Base-by-base conservation (phyloP, 768 basidiomycete genomes). In the Suillus sp. region DNA sequence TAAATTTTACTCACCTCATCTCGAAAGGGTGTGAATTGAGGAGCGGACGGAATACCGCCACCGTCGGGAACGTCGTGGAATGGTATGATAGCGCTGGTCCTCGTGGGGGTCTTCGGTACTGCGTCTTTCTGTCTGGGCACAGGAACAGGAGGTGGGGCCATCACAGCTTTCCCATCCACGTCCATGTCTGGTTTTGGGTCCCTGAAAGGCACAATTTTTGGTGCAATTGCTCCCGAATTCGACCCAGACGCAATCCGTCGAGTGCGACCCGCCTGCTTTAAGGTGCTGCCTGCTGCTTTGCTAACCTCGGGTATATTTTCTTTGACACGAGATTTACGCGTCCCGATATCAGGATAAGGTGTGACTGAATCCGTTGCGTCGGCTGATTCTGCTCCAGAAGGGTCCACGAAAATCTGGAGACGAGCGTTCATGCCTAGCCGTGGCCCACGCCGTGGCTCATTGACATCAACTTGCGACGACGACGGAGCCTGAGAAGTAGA, bases 321-420 rank as follows among this genome's bases (percentile, higher is more conserved):
- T 68, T 93, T 93, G 67, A 91, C 79, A 59, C 92, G 83, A 5
- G 86, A 82, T 72, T 89, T 90, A 68, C 91, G 89, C 64, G 91
- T 87, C 22, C 90, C 92, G 2, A 93, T 72, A 63, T 93, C 91
- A 35, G 84, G 82, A 83, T 88, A 93, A 18, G 84, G 78, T 59
- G 83, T 84, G 11, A 75, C 66, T 56, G 75, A 67, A n/a, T 72
- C 75, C 25, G 79, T 77, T 10, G 79, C 80, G 14, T 79, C 75
- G 55, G 81, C 78, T 2, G 82, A 77, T 53, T 81, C 80, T 48
- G 78, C 75, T 43, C 85, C 88, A 6, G 82, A 76, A 14, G 89
- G 87, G 69, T 93, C 92, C n/a, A 89, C 81, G 71, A 91, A 92
- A 35, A 93, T 78, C 65, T 85, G 86, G 59, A 93, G 76, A 42